These are phyloP conservation scores for Adansonia digitata DNA, from an alignment of 345 rosid species.

Conservation along the genomic window DNA sequence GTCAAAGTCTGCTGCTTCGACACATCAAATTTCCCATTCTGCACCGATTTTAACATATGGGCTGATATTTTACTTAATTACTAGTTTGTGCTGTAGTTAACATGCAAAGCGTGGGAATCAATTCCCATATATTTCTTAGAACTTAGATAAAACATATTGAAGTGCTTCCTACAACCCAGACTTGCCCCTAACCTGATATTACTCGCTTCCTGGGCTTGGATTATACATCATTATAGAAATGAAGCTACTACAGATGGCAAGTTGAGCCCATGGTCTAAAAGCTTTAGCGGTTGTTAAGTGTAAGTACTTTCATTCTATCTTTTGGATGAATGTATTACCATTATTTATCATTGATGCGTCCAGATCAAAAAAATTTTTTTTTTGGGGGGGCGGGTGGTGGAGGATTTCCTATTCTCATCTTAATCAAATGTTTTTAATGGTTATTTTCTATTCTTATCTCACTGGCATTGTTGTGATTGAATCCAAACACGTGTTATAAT, in stretches of 20 bases:
- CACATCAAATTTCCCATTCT: background rate
- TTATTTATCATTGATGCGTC: too few species aligned
- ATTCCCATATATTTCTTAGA: background rate
- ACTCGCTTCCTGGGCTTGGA: background rate
- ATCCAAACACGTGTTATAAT: too few species aligned
- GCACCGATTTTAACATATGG: background rate
- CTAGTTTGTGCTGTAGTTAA: background rate
- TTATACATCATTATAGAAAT: background rate
- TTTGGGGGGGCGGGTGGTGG: too few species aligned
- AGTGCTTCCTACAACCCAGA: background rate
- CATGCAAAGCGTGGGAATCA: background rate
- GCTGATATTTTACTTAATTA: background rate
- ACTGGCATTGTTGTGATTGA: too few species aligned
- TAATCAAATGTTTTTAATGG: too few species aligned
- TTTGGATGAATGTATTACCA: too few species aligned
- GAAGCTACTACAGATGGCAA: background rate
- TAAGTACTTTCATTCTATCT: background rate
- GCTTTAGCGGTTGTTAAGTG: background rate
- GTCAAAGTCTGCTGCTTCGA: slow-evolving; percentile 5
- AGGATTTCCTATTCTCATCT: too few species aligned
- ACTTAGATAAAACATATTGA: background rate
- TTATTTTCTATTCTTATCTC: too few species aligned
- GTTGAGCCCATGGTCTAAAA: background rate
- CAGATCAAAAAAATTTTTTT: too few species aligned
- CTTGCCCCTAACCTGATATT: background rate